phyloP scores from a whole-genome alignment of 2,329 filamentous ascomycete species.

The Trichoderma guizhouense region DNA sequence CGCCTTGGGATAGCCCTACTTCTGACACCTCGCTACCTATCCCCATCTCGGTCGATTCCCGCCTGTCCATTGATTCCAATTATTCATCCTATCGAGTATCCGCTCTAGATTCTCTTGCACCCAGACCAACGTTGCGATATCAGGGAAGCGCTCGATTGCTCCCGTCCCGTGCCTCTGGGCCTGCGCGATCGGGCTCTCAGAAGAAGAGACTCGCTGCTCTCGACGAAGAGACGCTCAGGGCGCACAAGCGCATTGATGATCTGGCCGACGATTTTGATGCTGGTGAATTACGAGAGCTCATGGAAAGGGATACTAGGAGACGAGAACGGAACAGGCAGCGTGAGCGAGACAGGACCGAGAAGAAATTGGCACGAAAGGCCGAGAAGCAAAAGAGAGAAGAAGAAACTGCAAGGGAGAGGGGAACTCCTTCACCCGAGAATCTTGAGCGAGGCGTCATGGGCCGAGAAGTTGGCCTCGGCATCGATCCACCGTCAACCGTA shows the following conservation, averaged over 20 bases:
- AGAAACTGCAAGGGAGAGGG: conserved; percentile 50
- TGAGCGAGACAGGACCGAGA: conserved; percentile 65
- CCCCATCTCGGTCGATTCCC: conserved; percentile 71
- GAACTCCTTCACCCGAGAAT: conserved; percentile 52
- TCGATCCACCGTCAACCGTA: conserved; percentile 52
- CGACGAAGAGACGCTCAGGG: conserved; percentile 58
- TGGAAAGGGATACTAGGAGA: conserved; percentile 84
- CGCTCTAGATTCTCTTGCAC: conserved; percentile 74
- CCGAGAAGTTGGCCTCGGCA: conserved; percentile 56
- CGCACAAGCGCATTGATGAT: conserved; percentile 62
- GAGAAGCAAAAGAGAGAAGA: conserved; percentile 63
- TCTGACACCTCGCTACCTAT: conserved; percentile 75
- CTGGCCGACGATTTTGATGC: conserved; percentile 84
- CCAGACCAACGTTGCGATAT: conserved; percentile 78
- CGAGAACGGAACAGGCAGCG: conserved; percentile 68
- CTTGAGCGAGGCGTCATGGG: conserved; percentile 60
- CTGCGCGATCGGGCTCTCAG: conserved; percentile 48
- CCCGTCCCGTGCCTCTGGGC: conserved; percentile 43
- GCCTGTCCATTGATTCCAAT: conserved; percentile 71
- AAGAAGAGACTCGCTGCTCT: conserved; percentile 55
- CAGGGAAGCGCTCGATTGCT: conserved; percentile 61
- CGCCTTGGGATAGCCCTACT: conserved; percentile 57
- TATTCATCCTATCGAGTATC: conserved; percentile 74
- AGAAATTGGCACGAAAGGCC: conserved; percentile 61
- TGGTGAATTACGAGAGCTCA: conserved; percentile 76